These are phyloP conservation scores for Colletotrichum nymphaeae DNA, from an alignment of 2,329 filamentous ascomycete genomes.

Conservation along the genomic window DNA sequence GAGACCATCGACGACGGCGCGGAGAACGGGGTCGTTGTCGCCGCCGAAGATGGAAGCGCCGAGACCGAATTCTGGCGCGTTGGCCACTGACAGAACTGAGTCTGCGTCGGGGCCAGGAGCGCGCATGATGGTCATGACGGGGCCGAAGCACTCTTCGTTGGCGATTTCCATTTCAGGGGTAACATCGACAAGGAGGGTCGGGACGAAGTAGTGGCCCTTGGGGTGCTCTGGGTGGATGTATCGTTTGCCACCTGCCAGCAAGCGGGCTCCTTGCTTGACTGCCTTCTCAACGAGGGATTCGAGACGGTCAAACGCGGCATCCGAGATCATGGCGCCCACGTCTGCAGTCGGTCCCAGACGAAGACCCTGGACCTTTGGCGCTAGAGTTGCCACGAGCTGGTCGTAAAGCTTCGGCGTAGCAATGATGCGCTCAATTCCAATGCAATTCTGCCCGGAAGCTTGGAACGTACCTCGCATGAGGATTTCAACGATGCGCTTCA, in stretches of 20 bases:
- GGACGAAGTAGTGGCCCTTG: constrained; percentile 89
- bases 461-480: constrained; percentile 95
- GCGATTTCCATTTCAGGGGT: constrained; percentile 88
- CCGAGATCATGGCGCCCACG: constrained; percentile 90
- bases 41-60: constrained; percentile 89
- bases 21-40: constrained; percentile 68
- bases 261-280: constrained; percentile 79
- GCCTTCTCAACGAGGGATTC: constrained; percentile 83
- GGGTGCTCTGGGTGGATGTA: constrained; percentile 79
- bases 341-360: constrained; percentile 83
- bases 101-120: constrained; percentile 68
- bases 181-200: constrained; percentile 92
- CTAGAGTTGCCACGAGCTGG: constrained; percentile 75
- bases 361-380: constrained; percentile 78
- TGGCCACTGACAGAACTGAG: constrained; percentile 81
- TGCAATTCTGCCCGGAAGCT: constrained; percentile 95
- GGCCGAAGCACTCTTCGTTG: constrained; percentile 91
- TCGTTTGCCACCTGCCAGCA: constrained; percentile 83
- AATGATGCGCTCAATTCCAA: constrained; percentile 94
- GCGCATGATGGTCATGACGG: constrained; percentile 87
- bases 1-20: constrained; percentile 74
- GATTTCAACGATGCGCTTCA: constrained; percentile 81
- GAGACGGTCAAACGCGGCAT: constrained; percentile 78
- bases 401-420: constrained; percentile 82
- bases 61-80: constrained; percentile 86